These are phyloP conservation scores for Odonthalia washingtoniensis DNA, from an alignment of 31 red algal species.

Conservation along the genomic window DNA sequence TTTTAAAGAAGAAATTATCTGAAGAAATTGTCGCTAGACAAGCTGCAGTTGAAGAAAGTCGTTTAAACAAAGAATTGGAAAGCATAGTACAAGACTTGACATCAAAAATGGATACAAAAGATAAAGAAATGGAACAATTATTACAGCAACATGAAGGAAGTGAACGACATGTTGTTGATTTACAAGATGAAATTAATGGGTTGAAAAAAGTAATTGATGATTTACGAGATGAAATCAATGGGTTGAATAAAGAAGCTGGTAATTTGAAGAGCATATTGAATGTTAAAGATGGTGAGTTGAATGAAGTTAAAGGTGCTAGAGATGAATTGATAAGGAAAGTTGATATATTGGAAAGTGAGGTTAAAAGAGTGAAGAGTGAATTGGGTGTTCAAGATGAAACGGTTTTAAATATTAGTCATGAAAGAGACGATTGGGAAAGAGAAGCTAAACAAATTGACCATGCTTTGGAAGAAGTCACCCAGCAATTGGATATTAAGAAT, in stretches of 20 bases:
- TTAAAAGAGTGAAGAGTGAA: neutral
- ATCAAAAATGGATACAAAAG: too few species aligned
- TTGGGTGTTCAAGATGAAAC: neutral
- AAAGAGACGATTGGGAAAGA: neutral
- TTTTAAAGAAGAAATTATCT: too few species aligned
- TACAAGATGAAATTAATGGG: constrained; percentile 15
- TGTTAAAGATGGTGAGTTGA: neutral
- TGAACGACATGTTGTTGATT: constrained; percentile 30
- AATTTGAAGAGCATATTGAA: too few species aligned
- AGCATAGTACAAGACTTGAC: too few species aligned
- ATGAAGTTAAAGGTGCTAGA: neutral
- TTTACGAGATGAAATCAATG: constrained; percentile 17
- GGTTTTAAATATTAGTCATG: neutral
- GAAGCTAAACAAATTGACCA: neutral
- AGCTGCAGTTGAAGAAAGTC: too few species aligned
- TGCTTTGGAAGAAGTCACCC: too few species aligned
- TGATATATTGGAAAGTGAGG: neutral
- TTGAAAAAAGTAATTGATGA: neutral
- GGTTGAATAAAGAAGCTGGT: constrained; percentile 22
- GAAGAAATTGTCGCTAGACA: too few species aligned
- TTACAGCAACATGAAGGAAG: too few species aligned
- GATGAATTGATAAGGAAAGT: neutral
- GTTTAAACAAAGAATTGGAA: too few species aligned
- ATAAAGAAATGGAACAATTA: too few species aligned
- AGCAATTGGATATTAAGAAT: too few species aligned